Conservation (phyloP, 1,284 basidiomycete species). For the Ceratobasidium sp. region DNA sequence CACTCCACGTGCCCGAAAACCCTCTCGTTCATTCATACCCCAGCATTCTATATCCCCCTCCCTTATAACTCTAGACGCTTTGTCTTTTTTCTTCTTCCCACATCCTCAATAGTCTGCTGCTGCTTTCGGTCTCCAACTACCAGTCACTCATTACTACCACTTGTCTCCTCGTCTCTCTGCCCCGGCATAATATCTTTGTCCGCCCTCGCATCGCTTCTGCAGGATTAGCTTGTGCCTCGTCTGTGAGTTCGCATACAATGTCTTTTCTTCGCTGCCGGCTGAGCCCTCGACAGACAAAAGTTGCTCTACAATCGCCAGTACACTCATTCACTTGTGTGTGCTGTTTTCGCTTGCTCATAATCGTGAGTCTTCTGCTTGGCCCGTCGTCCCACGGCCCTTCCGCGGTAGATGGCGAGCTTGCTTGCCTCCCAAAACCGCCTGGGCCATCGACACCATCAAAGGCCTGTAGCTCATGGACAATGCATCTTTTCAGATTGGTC, state of each 20-base stretch:
- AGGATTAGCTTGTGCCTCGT: constrained; percentile 2
- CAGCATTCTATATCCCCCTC: constrained; percentile 36
- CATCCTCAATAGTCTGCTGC: constrained; percentile 41
- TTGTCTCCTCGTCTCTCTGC: constrained; percentile 20
- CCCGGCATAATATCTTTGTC: constrained; percentile 29
- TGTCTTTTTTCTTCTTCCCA: constrained; percentile 19
- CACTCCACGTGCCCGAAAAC: constrained; percentile 43
- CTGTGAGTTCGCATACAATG: constrained; percentile 9
- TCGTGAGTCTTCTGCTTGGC: constrained; percentile 37
- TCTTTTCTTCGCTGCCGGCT: background rate
- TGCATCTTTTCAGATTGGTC: constrained; percentile 36
- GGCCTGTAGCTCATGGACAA: constrained; percentile 26
- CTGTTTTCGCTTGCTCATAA: constrained; percentile 32
- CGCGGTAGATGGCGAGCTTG: background rate
- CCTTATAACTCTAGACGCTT: constrained; percentile 38
- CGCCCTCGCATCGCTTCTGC: constrained; percentile 10
- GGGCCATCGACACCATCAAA: constrained; percentile 12
- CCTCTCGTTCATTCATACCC: constrained; percentile 42
- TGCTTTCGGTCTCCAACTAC: constrained; percentile 42
- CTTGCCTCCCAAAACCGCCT: no score
- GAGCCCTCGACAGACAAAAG: constrained; percentile 30
- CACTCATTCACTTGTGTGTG: constrained; percentile 45
- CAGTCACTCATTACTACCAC: constrained; percentile 40
- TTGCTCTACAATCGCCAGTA: constrained; percentile 35
- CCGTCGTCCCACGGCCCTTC: background rate